Percentiles rank a stretch among this genome's conserved stretches.
Conservation (phyloP, 140 eudicot genomes). For the Anethum foeniculum region DNA sequence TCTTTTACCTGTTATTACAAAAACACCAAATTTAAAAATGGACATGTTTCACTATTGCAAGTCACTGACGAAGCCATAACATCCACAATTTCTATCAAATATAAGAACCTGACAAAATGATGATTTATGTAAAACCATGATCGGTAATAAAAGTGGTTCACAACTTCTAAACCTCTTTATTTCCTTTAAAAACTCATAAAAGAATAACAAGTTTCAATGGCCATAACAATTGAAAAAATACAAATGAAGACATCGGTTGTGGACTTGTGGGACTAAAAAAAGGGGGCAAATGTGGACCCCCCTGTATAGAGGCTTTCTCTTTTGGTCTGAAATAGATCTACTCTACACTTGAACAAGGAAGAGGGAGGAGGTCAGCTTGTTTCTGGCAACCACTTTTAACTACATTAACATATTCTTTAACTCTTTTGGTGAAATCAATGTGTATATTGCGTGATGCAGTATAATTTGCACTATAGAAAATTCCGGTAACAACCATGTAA, state of each 20-base stretch:
- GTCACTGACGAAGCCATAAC: neutral
- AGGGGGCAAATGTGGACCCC: neutral
- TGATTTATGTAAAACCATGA: neutral
- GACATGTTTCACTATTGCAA: neutral
- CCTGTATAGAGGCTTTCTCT: neutral
- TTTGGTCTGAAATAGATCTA: neutral
- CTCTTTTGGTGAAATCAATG: neutral
- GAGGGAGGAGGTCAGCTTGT: neutral
- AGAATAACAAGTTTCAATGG: neutral
- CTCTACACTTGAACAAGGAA: neutral
- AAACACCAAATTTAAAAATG: constrained; percentile 6
- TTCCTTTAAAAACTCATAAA: neutral
- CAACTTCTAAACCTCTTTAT: neutral
- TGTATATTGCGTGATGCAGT: neutral
- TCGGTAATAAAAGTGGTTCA: neutral
- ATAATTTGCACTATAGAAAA: neutral
- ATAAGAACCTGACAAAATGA: neutral
- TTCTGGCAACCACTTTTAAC: too few species aligned
- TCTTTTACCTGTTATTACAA: constrained; percentile 15
- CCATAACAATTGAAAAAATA: neutral
- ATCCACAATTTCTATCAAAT: neutral
- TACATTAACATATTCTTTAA: neutral
- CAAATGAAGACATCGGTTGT: neutral
- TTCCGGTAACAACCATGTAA: neutral
- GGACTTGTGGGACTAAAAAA: neutral